A percentile compares a stretch with the other conserved stretches of the same genome.
Conservation (phyloP, 2,329 filamentous ascomycete genomes). For the Diaporthe sp. region DNA sequence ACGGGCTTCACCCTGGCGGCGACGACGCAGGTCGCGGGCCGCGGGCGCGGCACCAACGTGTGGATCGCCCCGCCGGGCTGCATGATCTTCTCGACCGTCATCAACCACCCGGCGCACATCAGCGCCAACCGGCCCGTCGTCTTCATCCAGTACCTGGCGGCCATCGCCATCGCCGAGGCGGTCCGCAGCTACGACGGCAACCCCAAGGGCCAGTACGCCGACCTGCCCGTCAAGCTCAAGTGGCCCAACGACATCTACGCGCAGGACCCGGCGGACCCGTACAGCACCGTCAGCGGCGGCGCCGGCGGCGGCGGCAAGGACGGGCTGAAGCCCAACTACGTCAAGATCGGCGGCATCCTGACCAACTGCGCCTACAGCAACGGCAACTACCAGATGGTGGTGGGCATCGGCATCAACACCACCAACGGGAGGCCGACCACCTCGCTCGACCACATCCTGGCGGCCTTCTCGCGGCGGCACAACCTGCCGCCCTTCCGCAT, state of each 20-base stretch:
- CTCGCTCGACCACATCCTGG: conserved; percentile 82
- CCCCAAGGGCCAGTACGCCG: conserved; percentile 65
- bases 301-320: background rate
- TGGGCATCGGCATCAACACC: conserved; percentile 90
- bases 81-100: conserved; percentile 88
- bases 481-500: conserved; percentile 72
- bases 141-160: conserved; percentile 94
- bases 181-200: conserved; percentile 84
- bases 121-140: conserved; percentile 83
- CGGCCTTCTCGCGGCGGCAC: conserved; percentile 50
- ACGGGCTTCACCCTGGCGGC: conserved; percentile 90
- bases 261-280: conserved; percentile 67
- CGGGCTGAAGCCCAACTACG: conserved; percentile 66
- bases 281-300: background rate
- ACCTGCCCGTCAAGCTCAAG: conserved; percentile 87
- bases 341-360: conserved; percentile 94
- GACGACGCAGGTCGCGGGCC: conserved; percentile 87
- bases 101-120: conserved; percentile 85
- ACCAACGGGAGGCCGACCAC: conserved; percentile 89
- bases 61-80: conserved; percentile 93
- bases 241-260: conserved; percentile 97
- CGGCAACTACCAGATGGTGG: conserved; percentile 85
- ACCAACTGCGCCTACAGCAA: conserved; percentile 88
- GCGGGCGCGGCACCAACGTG: conserved; percentile 91
- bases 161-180: conserved; percentile 87